Evolutionary conservation across 2,329 filamentous ascomycete genomes (phyloP).

Genomic region (Ophiostoma australiae): DNA sequence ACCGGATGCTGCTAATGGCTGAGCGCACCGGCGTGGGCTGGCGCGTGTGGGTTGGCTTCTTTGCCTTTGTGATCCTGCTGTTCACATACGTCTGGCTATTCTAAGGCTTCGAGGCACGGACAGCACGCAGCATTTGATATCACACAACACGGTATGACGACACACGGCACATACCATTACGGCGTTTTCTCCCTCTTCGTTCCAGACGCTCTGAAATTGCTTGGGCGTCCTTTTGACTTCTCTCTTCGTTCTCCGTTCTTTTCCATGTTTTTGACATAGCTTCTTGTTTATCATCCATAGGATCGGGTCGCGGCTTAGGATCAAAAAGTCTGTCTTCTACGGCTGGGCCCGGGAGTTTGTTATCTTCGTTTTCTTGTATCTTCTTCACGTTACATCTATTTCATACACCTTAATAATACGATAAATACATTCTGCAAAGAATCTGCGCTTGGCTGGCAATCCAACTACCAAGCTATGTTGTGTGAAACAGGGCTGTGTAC

Average conservation of each 20-base stretch:
- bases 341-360: slow-evolving; percentile 10
- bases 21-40: slow-evolving; percentile 90
- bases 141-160: background rate
- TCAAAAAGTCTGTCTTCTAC: slow-evolving; percentile 2
- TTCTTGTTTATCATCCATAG: background rate
- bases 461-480: background rate
- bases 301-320: background rate
- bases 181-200: background rate
- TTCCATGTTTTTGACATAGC: background rate
- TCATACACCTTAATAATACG: background rate
- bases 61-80: slow-evolving; percentile 71
- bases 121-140: background rate
- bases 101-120: slow-evolving; percentile 35
- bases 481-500: background rate
- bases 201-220: background rate
- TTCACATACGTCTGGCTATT: slow-evolving; percentile 94
- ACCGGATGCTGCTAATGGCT: slow-evolving; percentile 93
- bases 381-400: background rate
- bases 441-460: background rate
- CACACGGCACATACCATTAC: background rate
- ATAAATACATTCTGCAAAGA: background rate
- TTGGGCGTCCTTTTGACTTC: background rate
- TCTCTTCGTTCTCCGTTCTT: background rate
- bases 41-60: slow-evolving; percentile 90
- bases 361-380: background rate